Conservation (phyloP, 345 rosid genomes). For the Heritiera fomes region DNA sequence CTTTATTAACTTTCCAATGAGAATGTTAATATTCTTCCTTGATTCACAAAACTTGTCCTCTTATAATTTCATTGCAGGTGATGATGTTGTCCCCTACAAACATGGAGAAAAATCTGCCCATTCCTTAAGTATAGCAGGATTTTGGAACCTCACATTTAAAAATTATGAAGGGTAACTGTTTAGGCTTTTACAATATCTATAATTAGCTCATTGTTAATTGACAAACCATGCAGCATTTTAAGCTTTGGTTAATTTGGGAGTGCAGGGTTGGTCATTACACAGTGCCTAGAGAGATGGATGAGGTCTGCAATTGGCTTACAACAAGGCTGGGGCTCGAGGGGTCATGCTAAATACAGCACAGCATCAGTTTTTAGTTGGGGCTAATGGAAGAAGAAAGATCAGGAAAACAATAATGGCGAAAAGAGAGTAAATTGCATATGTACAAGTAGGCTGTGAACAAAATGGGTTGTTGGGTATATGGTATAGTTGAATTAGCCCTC, state of each 20-base stretch:
- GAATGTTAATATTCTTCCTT: no score
- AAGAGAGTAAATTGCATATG: slow-evolving; percentile 14
- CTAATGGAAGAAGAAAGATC: slow-evolving; percentile 29
- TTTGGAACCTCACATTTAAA: slow-evolving; percentile 65
- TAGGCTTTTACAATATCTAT: background rate
- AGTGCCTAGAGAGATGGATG: slow-evolving; percentile 82
- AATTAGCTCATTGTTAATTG: background rate
- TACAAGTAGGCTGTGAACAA: slow-evolving; percentile 25
- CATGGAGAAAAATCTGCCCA: slow-evolving; percentile 85
- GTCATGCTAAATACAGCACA: slow-evolving; percentile 28
- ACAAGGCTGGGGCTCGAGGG: slow-evolving; percentile 78
- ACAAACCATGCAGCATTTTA: background rate
- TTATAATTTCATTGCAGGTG: slow-evolving; percentile 46
- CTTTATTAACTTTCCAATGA: background rate
- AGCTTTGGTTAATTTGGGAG: slow-evolving; percentile 15
- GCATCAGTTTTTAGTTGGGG: slow-evolving; percentile 23
- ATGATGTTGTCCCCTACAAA: slow-evolving; percentile 72
- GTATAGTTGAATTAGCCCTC: slow-evolving; percentile 38
- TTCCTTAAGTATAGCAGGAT: slow-evolving; percentile 58
- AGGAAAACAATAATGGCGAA: slow-evolving; percentile 31
- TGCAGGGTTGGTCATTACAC: slow-evolving; percentile 92
- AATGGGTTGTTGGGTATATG: slow-evolving; percentile 30
- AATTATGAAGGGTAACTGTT: slow-evolving; percentile 65
- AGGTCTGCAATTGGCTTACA: slow-evolving; percentile 73
- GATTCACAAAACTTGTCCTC: background rate